Percentiles rank a stretch among this genome's conserved stretches.
Conservation (phyloP, 176 grass and related monocot species). For the Zea luxurians region DNA sequence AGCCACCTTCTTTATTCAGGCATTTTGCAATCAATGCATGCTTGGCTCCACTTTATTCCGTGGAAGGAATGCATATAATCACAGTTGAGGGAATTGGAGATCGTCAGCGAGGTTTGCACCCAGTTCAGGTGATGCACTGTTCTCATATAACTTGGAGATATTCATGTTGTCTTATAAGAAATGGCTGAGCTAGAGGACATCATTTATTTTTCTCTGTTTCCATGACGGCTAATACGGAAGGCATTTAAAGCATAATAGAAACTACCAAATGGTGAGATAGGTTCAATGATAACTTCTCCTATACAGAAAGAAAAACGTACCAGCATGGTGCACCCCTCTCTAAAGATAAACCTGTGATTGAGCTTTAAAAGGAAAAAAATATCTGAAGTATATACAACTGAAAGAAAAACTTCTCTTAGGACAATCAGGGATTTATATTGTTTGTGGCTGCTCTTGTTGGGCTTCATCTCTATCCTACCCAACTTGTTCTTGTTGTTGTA, state of each 20-base stretch:
- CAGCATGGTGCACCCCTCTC: neutral
- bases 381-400: neutral
- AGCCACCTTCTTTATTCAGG: conserved; percentile 45
- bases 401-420: neutral
- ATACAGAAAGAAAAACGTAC: neutral
- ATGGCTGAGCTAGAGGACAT: conserved; percentile 15
- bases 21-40: conserved; percentile 97
- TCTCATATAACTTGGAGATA: conserved; percentile 35
- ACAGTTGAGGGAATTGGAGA: conserved; percentile 95
- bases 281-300: neutral
- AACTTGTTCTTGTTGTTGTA: neutral
- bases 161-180: conserved; percentile 4
- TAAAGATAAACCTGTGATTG: neutral
- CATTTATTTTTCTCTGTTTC: neutral
- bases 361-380: neutral
- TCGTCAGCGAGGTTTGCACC: conserved; percentile 71
- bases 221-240: neutral
- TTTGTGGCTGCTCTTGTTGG: neutral
- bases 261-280: conserved; percentile 6
- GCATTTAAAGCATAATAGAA: neutral
- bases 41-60: conserved; percentile 88
- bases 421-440: neutral
- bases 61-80: conserved; percentile 98
- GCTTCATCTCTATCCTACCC: neutral
- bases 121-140: conserved; percentile 68